Conservation (phyloP, 495 filamentous ascomycete species). For the Neurospora sp. region DNA sequence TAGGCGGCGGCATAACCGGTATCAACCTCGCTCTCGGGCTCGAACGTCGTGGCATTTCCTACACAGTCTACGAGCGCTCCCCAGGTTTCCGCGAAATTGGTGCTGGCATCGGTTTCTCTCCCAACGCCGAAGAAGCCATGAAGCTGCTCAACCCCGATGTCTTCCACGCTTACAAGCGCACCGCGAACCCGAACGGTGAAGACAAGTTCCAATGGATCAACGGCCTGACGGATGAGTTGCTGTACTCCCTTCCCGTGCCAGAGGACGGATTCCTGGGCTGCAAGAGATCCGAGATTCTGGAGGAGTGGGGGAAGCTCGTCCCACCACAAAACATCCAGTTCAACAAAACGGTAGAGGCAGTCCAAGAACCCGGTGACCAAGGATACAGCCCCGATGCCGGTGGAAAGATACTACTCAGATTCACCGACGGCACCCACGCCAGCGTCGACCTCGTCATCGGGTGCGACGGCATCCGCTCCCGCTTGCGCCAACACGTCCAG, state of each 20-base stretch:
- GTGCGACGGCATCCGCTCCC: slow-evolving; percentile 37
- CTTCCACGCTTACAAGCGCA: slow-evolving; percentile 22
- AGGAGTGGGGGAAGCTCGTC: slow-evolving; percentile 29
- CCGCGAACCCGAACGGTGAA: slow-evolving; percentile 26
- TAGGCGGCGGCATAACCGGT: slow-evolving; percentile 53
- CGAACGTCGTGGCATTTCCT: slow-evolving; percentile 37
- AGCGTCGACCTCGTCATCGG: slow-evolving; percentile 32
- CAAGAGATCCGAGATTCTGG: slow-evolving; percentile 30
- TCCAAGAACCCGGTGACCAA: not conserved
- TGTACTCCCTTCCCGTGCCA: slow-evolving; percentile 27
- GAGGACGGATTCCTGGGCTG: slow-evolving; percentile 34
- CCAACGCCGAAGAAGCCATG: slow-evolving; percentile 49
- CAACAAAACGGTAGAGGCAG: slow-evolving; percentile 17
- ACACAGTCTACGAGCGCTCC: slow-evolving; percentile 48
- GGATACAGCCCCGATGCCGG: slow-evolving; percentile 1
- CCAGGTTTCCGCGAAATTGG: slow-evolving; percentile 45
- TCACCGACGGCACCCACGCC: slow-evolving; percentile 24
- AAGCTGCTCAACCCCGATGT: slow-evolving; percentile 33
- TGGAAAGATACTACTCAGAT: slow-evolving; percentile 16
- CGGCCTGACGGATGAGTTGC: slow-evolving; percentile 23
- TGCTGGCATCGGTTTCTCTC: slow-evolving; percentile 49
- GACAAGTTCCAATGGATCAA: slow-evolving; percentile 38
- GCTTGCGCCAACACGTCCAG: slow-evolving; percentile 26
- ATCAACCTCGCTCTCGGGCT: slow-evolving; percentile 47
- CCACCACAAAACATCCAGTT: slow-evolving; percentile 17